These are phyloP conservation scores for Trametes elegans DNA, from an alignment of 768 basidiomycete genomes.

Conservation along the genomic window DNA sequence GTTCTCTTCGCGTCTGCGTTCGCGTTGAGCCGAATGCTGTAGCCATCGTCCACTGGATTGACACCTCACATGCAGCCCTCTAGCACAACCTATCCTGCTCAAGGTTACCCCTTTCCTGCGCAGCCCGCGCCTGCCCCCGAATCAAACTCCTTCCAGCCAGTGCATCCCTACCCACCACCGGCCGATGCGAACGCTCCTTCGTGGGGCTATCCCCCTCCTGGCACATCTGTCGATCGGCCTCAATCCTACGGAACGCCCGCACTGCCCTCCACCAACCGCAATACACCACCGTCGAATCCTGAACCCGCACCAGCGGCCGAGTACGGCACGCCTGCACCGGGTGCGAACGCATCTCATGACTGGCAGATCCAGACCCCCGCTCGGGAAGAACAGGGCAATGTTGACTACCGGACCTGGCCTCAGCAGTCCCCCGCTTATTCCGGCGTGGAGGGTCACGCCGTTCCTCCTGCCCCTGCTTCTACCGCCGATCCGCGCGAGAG, in stretches of 20 bases:
- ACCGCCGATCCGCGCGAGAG: conserved; percentile 20
- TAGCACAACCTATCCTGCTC: conserved; percentile 39
- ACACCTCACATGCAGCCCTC: conserved; percentile 42
- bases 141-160: conserved; percentile 39
- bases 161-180: conserved; percentile 39
- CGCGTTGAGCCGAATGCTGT: conserved; percentile 13
- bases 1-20: background rate
- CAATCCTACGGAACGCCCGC: conserved; percentile 42
- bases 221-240: conserved; percentile 35
- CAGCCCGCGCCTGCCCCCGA: conserved; percentile 41
- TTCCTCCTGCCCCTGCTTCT: conserved; percentile 15
- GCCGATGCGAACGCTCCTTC: conserved; percentile 41
- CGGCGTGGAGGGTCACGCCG: conserved; percentile 20
- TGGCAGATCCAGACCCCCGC: conserved; percentile 24
- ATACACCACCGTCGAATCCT: conserved; percentile 22
- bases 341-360: conserved; percentile 17
- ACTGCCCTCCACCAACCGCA: conserved; percentile 51
- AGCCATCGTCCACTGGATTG: conserved; percentile 28
- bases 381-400: conserved; percentile 21
- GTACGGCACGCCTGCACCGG: conserved; percentile 21
- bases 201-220: conserved; percentile 51
- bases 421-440: conserved; percentile 18
- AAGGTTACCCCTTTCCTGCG: conserved; percentile 46
- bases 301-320: conserved; percentile 15
- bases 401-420: conserved; percentile 27